These are phyloP conservation scores for Pseudocercospora macadamiae DNA, from an alignment of 2,329 filamentous ascomycete species.

Conservation along the genomic window DNA sequence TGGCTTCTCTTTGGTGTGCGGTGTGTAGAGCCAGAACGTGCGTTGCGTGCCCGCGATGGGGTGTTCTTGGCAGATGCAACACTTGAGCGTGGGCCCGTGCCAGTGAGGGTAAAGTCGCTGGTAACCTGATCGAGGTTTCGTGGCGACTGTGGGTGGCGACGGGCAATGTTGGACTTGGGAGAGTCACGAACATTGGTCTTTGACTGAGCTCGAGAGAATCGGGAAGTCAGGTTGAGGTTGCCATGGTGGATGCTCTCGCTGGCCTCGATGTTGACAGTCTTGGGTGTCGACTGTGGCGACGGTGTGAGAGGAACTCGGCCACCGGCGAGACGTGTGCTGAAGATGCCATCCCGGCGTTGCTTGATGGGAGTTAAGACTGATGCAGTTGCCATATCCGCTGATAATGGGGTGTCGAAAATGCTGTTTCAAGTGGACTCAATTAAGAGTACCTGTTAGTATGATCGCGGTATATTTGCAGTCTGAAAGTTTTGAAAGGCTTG, in stretches of 20 bases:
- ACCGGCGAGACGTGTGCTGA: slow-evolving; percentile 89
- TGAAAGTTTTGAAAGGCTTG: slow-evolving; percentile 32
- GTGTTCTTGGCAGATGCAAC: slow-evolving; percentile 49
- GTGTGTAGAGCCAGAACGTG: slow-evolving; percentile 43
- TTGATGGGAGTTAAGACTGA: slow-evolving; percentile 89
- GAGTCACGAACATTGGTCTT: slow-evolving; percentile 77
- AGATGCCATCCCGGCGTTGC: slow-evolving; percentile 83
- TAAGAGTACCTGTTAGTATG: slow-evolving; percentile 44
- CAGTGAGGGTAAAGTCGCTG: slow-evolving; percentile 88
- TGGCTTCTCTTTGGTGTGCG: slow-evolving; percentile 57
- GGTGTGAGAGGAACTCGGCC: slow-evolving; percentile 93
- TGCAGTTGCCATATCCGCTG: slow-evolving; percentile 73
- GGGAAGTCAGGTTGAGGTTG: slow-evolving; percentile 75
- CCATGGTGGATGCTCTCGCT: slow-evolving; percentile 72
- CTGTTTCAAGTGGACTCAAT: slow-evolving; percentile 39
- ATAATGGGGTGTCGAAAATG: slow-evolving; percentile 30
- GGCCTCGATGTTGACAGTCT: slow-evolving; percentile 59
- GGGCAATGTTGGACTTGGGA: slow-evolving; percentile 94
- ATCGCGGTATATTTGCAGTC: slow-evolving; percentile 42
- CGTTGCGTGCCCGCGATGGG: slow-evolving; percentile 46
- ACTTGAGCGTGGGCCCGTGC: slow-evolving; percentile 64
- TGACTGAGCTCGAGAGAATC: slow-evolving; percentile 71
- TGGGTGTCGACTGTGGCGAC: slow-evolving; percentile 71
- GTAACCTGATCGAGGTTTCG: slow-evolving; percentile 87
- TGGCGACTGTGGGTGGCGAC: slow-evolving; percentile 67